Evolutionary conservation across 2,329 filamentous ascomycete species (phyloP).

Genomic region (Amauroascus niger): DNA sequence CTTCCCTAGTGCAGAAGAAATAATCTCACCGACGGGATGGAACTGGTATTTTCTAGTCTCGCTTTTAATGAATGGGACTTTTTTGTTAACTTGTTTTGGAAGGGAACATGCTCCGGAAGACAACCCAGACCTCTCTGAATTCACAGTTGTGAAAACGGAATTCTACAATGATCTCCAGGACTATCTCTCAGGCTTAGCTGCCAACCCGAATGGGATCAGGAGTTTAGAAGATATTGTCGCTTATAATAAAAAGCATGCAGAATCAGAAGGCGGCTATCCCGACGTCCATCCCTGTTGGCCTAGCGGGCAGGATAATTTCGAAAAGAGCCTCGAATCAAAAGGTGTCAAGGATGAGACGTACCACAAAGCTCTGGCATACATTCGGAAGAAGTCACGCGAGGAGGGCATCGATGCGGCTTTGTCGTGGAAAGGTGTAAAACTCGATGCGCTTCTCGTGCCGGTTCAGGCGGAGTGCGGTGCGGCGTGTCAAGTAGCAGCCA

Average conservation of each 20-base stretch:
- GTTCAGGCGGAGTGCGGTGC: conserved; percentile 43
- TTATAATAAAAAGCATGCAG: conserved; percentile 54
- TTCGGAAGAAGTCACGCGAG: conserved; percentile 48
- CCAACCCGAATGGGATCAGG: conserved; percentile 51
- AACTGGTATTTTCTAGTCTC: conserved; percentile 46
- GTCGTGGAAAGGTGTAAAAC: conserved; percentile 27
- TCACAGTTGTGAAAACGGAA: conserved; percentile 59
- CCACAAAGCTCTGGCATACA: conserved; percentile 55
- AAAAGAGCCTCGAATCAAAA: conserved; percentile 51
- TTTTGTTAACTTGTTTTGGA: background rate
- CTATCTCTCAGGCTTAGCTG: conserved; percentile 48
- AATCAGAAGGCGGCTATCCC: conserved; percentile 56
- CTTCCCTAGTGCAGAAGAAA: conserved; percentile 51
- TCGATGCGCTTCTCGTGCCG: conserved; percentile 59
- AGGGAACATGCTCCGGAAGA: conserved; percentile 13
- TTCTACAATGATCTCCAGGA: conserved; percentile 52
- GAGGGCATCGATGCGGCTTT: conserved; percentile 60
- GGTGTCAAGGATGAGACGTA: conserved; percentile 57
- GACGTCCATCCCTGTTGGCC: conserved; percentile 54
- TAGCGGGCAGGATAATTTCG: conserved; percentile 62
- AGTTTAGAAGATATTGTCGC: conserved; percentile 56
- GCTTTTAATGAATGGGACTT: background rate
- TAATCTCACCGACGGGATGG: conserved; percentile 60
- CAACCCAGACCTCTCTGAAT: conserved; percentile 54
- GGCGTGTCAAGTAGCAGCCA: conserved; percentile 12